Conservation (phyloP, 2,329 filamentous ascomycete genomes). For the Xylariales sp. region DNA sequence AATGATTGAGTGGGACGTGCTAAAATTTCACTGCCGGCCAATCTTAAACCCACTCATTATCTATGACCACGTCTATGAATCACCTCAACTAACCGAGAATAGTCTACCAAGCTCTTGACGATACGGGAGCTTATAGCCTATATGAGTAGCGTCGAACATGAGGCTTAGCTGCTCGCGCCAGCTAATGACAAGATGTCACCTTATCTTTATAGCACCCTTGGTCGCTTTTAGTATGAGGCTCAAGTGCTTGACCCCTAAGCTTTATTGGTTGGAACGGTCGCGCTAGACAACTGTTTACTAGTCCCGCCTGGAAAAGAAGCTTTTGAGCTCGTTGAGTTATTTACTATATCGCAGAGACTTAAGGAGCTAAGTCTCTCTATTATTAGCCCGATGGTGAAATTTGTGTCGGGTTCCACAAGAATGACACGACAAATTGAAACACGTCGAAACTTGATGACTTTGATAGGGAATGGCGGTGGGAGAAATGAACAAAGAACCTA, state of each 20-base stretch:
- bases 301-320: not conserved
- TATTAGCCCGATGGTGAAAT: too few relatives aligned
- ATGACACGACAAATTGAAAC: too few relatives aligned
- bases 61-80: too few relatives aligned
- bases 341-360: not conserved
- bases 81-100: too few relatives aligned
- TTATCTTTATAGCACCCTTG: constrained; percentile 27
- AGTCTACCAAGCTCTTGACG: too few relatives aligned
- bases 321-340: not conserved
- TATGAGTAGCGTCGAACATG: constrained; percentile 6
- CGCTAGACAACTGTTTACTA: not conserved
- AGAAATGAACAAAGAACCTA: too few relatives aligned
- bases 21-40: too few relatives aligned
- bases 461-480: too few relatives aligned
- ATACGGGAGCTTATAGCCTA: not conserved
- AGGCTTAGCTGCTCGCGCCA: constrained; percentile 22
- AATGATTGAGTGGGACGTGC: too few relatives aligned
- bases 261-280: not conserved
- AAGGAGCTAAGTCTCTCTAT: not conserved
- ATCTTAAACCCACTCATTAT: too few relatives aligned
- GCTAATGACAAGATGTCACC: constrained; percentile 28
- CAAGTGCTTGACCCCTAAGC: not conserved
- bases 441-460: too few relatives aligned
- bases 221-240: constrained; percentile 13
- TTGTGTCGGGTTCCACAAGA: too few relatives aligned